These are phyloP conservation scores for Lentinula sp. DNA, from an alignment of 768 basidiomycete species.

Conservation along the genomic window DNA sequence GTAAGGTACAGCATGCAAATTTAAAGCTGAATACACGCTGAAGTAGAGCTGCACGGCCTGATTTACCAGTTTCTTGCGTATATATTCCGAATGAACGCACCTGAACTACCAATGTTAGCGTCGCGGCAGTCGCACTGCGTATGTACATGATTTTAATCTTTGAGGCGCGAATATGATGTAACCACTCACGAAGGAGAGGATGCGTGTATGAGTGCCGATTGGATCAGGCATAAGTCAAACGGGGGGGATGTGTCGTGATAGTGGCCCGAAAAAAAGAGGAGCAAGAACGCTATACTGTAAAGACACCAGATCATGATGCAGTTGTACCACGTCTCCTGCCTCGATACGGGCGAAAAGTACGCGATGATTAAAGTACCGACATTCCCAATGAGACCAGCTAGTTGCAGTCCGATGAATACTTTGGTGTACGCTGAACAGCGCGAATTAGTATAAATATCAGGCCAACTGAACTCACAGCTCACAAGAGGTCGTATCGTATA, in stretches of 20 bases:
- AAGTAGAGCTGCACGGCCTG: background rate
- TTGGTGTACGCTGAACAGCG: background rate
- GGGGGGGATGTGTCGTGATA: slow-evolving; percentile 15
- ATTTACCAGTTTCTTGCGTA: background rate
- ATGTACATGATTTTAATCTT: background rate
- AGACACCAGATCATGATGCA: slow-evolving; percentile 30
- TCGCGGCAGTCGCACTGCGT: background rate
- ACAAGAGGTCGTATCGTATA: background rate
- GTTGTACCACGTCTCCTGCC: slow-evolving; percentile 23
- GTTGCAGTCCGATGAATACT: slow-evolving; percentile 23
- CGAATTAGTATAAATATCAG: background rate
- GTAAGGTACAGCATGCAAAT: background rate
- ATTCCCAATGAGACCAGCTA: slow-evolving; percentile 21
- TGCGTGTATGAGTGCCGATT: slow-evolving; percentile 26
- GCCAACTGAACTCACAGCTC: background rate
- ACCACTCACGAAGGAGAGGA: slow-evolving; percentile 24
- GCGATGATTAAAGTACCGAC: slow-evolving; percentile 19
- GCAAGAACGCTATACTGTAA: slow-evolving; percentile 25
- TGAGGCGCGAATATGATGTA: background rate
- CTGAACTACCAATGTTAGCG: background rate
- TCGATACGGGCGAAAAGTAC: slow-evolving; percentile 18
- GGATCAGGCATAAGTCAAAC: slow-evolving; percentile 20
- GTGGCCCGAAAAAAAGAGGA: slow-evolving; percentile 27
- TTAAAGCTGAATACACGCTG: background rate
- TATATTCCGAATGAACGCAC: background rate